A percentile compares a stretch with the other conserved stretches of the same genome.
phyloP scores from a whole-genome alignment of 192 early-diverging fungal species.

The Paraglomus occultum region DNA sequence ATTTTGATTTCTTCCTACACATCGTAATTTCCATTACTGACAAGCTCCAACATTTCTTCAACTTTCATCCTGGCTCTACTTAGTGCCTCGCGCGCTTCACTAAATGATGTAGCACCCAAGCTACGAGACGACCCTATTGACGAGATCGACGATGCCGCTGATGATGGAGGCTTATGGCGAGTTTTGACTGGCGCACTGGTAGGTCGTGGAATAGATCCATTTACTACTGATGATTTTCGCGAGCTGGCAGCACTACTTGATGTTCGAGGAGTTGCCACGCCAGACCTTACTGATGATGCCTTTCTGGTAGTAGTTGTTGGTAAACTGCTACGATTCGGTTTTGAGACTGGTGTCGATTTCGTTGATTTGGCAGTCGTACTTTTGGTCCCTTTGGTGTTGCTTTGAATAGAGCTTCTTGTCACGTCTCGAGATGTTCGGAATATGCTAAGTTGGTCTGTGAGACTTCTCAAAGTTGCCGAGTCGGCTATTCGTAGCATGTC shows the following conservation, averaged over 20 bases:
- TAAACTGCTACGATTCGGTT: too few species aligned
- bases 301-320: neutral
- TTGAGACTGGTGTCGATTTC: neutral
- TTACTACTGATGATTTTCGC: neutral
- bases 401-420: neutral
- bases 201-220: neutral
- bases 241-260: neutral
- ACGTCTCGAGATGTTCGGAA: slow-evolving; percentile 7
- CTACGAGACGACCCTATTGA: neutral
- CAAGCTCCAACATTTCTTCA: slow-evolving; percentile 29
- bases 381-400: neutral
- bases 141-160: slow-evolving; percentile 14
- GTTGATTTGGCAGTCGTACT: neutral
- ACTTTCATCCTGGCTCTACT: slow-evolving; percentile 22
- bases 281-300: neutral
- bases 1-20: too few species aligned
- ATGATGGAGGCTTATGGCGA: neutral
- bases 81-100: slow-evolving; percentile 24
- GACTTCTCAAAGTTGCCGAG: neutral
- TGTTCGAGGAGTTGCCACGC: neutral
- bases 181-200: neutral
- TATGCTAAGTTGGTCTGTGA: slow-evolving; percentile 17
- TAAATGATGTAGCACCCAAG: slow-evolving; percentile 6
- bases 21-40: slow-evolving; percentile 11
- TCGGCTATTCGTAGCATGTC: slow-evolving; percentile 19